Base-by-base conservation (phyloP, 2,329 filamentous ascomycete genomes). In the Thyridium curvatum region DNA sequence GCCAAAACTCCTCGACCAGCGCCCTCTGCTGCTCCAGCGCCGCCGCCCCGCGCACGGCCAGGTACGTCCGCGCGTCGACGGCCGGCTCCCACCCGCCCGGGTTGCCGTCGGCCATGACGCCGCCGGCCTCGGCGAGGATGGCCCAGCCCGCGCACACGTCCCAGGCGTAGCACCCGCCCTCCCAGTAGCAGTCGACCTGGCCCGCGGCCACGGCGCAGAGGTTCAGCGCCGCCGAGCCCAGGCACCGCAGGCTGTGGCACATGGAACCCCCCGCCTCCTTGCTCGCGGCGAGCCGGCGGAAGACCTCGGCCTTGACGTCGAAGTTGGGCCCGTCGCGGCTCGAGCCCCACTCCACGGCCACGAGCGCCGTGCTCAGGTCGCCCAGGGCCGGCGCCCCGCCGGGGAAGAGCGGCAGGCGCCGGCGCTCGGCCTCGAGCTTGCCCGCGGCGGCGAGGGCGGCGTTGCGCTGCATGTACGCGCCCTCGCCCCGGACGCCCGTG, bases 151-250 rank as follows among this genome's bases (percentile, higher is more conserved):
- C 86, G 54, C 83, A 86, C 3, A 91, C 86, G 57, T 91, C 86
- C 86, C 86, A 91, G 2, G 85, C 84, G 76, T 84, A 91, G 59
- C 84, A 88, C 1, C 86, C 86, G 30, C 82, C 84, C 62, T 91
- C 86, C 86, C 86, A 91, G 57, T 87, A 91, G 16, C 78, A 52
- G 56, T 91, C 86, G 18, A 87, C 50, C 56, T 79, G 72, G 0
- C 86, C 86, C 9, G 77, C 74, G 3, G 86, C 86, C 4, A 87
- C 81, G 30, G 71, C 74, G 41, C 83, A 86, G 14, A 90, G 60
- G 58, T 90, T 90, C 51, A 91, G 64, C 31, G 86, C 86, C 8
- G 86, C 86, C 37, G 74, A 81, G 3, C 86, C 86, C 44, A 87
- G 61, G 29, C 71, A 78, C n/a, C 86, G 69, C 41, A 91, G 58